phyloP scores from a whole-genome alignment of 1,284 basidiomycete genomes.

The Ceratobasidium sp. region DNA sequence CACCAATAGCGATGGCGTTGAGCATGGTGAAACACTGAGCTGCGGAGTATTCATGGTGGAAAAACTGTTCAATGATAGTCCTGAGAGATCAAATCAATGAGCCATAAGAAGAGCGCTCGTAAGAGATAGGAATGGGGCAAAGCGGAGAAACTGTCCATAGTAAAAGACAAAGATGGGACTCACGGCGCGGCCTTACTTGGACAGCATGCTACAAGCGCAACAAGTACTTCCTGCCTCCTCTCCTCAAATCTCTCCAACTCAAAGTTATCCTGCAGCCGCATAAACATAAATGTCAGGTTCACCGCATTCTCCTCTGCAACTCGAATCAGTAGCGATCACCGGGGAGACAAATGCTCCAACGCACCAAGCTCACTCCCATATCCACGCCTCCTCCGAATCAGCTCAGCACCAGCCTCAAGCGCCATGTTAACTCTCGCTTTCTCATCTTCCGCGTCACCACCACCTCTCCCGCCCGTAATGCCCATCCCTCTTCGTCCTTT shows the following conservation, averaged over 20 bases:
- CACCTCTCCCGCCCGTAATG: conserved; percentile 58
- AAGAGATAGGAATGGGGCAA: conserved; percentile 24
- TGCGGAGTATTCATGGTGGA: conserved; percentile 89
- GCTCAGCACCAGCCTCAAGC: conserved; percentile 77
- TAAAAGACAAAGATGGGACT: conserved; percentile 52
- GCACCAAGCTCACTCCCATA: conserved; percentile 88
- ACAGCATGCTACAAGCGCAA: conserved; percentile 81
- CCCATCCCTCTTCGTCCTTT: conserved; percentile 51
- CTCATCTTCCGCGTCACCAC: conserved; percentile 71
- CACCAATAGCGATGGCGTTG: conserved; percentile 85
- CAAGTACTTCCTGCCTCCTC: conserved; percentile 79
- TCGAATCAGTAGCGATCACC: background rate
- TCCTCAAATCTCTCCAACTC: conserved; percentile 82
- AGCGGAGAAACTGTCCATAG: background rate
- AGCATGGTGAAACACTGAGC: conserved; percentile 87
- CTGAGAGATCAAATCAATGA: conserved; percentile 57
- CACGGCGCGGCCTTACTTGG: conserved; percentile 83
- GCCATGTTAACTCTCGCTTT: conserved; percentile 82
- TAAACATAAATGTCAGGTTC: conserved; percentile 77
- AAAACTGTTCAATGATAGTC: conserved; percentile 90
- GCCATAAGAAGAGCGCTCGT: background rate
- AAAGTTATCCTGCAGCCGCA: conserved; percentile 85
- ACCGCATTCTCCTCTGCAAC: conserved; percentile 84
- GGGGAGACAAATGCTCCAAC: conserved; percentile 41
- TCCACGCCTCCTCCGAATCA: conserved; percentile 81